Evolutionary conservation across 495 filamentous ascomycete genomes (phyloP), one percentile per base, ranked within the genome.

Genomic region (Parathielavia hyrcaniae): DNA sequence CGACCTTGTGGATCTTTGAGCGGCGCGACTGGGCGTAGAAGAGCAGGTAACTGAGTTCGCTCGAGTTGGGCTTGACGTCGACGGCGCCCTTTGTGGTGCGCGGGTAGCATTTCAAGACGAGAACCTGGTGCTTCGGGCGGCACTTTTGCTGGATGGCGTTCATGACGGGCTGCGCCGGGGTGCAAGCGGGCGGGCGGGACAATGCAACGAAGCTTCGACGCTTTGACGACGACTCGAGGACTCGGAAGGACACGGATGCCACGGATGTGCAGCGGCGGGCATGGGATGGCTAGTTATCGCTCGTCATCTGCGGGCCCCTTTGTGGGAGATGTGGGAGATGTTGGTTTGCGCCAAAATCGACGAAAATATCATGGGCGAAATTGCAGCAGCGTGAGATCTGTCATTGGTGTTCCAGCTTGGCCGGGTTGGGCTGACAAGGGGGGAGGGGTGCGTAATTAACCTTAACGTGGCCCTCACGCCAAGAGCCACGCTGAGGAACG

Each of bases 21-120:
- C 89, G 82, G 52, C 91, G 87, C 62, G 91, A 93, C 69, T 89
- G 91, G 43, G 87, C 89, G 79, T 97, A 96, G 79, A 92, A 97
- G 30, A 96, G 83, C 51, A 97, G 81, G 69, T 97, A 97, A 68
- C 89, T 95, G 43, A 97, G 83, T 76, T 97, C 91, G 72, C 88
- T 93, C 45, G 88, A 86, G 68, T 97, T 97, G 10, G 91, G 90
- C 71, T 90, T 92, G 57, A 95, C 88, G 61, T 95, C 89, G 67
- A 86, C 81, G 47, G 88, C 88, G 58, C 87, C 89, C 73, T 95
- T 96, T 54, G 89, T 86, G 55, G 88, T 91, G 61, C 82, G 83
- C 34, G 91, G 91, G 73, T 95, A 97, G 77, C 91, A 97, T 71
- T 95, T 96, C 34, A 96, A 80, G 50, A 95, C 85, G 50, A 97